Base-by-base conservation (phyloP, 768 basidiomycete genomes). In the Arthromyces matolae region DNA sequence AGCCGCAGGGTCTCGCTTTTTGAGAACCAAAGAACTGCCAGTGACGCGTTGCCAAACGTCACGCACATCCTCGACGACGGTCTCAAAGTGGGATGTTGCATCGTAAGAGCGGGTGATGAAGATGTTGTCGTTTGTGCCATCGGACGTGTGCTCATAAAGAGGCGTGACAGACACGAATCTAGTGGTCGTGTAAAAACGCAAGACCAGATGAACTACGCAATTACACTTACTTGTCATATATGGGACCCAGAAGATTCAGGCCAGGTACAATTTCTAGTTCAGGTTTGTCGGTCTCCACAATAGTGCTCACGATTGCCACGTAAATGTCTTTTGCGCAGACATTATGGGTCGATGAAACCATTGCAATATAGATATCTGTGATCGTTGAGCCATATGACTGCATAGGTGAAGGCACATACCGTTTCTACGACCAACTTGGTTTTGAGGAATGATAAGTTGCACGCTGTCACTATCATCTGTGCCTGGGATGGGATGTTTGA, bases 361-460 rank as follows among this genome's bases (percentile, higher is more conserved):
- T 88, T 5, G 96, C 95, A 61, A 99, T 87, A 72, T 99, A 99
- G 67, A 99, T 99, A 69, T 99, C 96, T 97, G 58, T 7, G 43
- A 28, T 19, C 33, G n/a, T 45, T 40, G 16, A 46, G 28, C 24
- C 50, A 29, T 56, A 37, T 39, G 4, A 14, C 10, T 1, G 20
- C 12, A 22, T 31, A 50, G 41, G 10, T 47, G 31, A 20, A 24
- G 16, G n/a, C 24, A 18, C 84, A 58, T 64, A 90, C 95, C 96
- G 62, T 99, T 89, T 70, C 86, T 83, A 57, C 96, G 77, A 56
- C 78, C 77, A 55, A 99, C 93, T 70, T 99, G 96, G 69, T 97
- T 97, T 70, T 98, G 96, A 32, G 96, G 96, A 53, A 99, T 95
- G 67, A 99, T 93, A 60, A 99, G 93, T 69, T 99, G 96, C 31